Base-by-base conservation (phyloP, 257 asterid genomes). In the Rubia yunnanensis region DNA sequence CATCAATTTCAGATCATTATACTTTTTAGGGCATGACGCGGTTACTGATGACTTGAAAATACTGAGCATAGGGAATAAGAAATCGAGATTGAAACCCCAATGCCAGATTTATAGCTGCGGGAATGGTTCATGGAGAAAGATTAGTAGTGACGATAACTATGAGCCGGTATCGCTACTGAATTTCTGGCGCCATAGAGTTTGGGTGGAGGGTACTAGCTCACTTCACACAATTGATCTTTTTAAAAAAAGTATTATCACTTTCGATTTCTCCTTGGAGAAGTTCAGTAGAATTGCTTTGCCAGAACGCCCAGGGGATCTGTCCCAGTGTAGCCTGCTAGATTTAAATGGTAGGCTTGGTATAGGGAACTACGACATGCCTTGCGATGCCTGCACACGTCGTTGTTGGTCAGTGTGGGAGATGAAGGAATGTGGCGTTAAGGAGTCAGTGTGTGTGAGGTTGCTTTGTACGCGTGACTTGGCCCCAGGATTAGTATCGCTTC, bases 341-440 rank as follows among this genome's bases (percentile, higher is more conserved):
- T 1, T 44, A 5, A 10, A 44, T 44, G 7, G 50, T 15, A 13
- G 50, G 20, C 20, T 44, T 15, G 14, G 50, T 4, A 14, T 44
- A 2, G n/a, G 14, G n/a, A 7, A 13, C 7, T 0, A 14, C 20
- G 0, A 7, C 4, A 2, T 3, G 4, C 20, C 7, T 15, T 0
- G 1, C 17, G n/a, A n/a, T n/a, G n/a, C n/a, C n/a, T 44, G 52
- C 52, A 41, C 10, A 11, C 3, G 5, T 2, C 49, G 17, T 44
- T 41, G 20, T 2, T 2, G 5, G 5, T 17, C 7, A 1, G 22
- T 15, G 52, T 44, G 52, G 8, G 52, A 14, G 52, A 44, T 44
- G 20, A 44, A 15, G 4, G 22, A 44, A 44, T 14, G 17, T 5
- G n/a, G 52, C 4, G 52, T 44, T 15, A n/a, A 44, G 5, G 52